Evolutionary conservation across 352 stramenopile genomes (phyloP).

Genomic region (Phytopythium delawarense): DNA sequence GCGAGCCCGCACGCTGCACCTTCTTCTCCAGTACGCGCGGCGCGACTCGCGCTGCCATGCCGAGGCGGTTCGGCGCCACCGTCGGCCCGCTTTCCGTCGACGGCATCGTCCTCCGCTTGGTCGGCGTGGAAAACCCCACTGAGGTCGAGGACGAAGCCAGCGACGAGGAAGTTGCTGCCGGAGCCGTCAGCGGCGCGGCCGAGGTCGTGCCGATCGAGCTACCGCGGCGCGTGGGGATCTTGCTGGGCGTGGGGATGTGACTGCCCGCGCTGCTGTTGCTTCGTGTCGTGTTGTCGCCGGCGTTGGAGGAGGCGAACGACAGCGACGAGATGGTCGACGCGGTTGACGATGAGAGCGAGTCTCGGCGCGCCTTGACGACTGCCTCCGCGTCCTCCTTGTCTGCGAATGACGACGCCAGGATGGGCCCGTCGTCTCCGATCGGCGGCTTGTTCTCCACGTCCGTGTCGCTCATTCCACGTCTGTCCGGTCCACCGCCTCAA

Average conservation of each 20-base stretch:
- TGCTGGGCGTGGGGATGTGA: conserved; percentile 15
- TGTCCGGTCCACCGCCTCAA: background rate
- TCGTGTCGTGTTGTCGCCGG: conserved; percentile 1
- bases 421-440: background rate
- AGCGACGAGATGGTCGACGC: conserved; percentile 17
- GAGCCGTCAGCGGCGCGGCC: background rate
- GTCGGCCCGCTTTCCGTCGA: conserved; percentile 10
- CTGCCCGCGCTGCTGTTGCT: background rate
- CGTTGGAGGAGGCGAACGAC: conserved; percentile 16
- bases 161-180: background rate
- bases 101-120: conserved; percentile 19
- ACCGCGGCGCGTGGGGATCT: conserved; percentile 10
- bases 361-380: conserved; percentile 24
- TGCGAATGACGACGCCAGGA: background rate
- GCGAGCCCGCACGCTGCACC: conserved; percentile 22
- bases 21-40: conserved; percentile 34
- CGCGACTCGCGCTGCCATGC: conserved; percentile 36
- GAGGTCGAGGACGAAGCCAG: background rate
- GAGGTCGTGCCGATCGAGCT: conserved; percentile 4
- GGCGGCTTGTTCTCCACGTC: conserved; percentile 6
- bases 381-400: conserved; percentile 8
- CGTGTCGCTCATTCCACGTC: conserved; percentile 5
- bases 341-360: conserved; percentile 26
- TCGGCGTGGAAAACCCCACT: conserved; percentile 13
- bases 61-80: conserved; percentile 22